Conservation (phyloP, 352 stramenopile species). For the Phytopythium litorale region DNA sequence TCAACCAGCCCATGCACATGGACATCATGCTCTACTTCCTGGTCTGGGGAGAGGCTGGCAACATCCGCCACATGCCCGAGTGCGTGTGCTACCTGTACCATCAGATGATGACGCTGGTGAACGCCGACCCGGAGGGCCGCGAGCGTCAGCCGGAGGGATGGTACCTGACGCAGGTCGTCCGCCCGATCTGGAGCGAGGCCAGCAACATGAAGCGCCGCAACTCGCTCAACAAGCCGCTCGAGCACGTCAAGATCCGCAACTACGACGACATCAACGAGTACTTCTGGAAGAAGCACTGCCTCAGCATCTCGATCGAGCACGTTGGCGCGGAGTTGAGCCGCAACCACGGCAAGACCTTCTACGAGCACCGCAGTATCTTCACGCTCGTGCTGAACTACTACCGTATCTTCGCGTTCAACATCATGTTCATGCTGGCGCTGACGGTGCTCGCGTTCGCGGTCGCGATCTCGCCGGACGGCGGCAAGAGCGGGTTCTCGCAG, state of each 20-base stretch:
- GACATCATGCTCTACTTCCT: constrained; percentile 97
- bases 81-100: constrained; percentile 98
- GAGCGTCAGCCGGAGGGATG: constrained; percentile 43
- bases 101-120: constrained; percentile 54
- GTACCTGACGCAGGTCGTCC: constrained; percentile 58
- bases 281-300: constrained; percentile 69
- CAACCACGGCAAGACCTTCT: constrained; percentile 77
- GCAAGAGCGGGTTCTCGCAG: constrained; percentile 47
- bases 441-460: constrained; percentile 51
- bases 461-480: constrained; percentile 53
- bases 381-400: constrained; percentile 78
- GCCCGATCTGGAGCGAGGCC: constrained; percentile 63
- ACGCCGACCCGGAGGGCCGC: constrained; percentile 38
- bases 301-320: constrained; percentile 40
- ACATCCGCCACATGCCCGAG: constrained; percentile 96
- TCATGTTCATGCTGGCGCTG: constrained; percentile 63
- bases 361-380: constrained; percentile 69
- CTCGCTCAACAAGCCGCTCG: constrained; percentile 45
- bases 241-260: constrained; percentile 77
- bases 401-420: constrained; percentile 82
- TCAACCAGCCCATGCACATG: constrained; percentile 57
- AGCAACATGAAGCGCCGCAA: constrained; percentile 76
- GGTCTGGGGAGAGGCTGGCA: constrained; percentile 96
- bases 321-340: constrained; percentile 46
- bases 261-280: constrained; percentile 86